Evolutionary conservation across 352 stramenopile species (phyloP).

Genomic region (Globisporangium apiculatum): DNA sequence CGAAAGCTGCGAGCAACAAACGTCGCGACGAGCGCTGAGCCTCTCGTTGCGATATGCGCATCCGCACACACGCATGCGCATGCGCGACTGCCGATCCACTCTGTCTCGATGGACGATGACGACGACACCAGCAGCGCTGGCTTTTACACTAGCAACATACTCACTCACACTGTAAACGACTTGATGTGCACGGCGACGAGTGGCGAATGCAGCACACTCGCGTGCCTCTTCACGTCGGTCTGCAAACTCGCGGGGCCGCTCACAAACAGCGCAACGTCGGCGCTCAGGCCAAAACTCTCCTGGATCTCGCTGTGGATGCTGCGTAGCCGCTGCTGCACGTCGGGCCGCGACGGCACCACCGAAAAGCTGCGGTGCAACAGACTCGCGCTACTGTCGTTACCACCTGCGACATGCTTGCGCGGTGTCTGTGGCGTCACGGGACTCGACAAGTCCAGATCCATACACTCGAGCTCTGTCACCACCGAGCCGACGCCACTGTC

Average conservation of each 20-base stretch:
- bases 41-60: too few species aligned
- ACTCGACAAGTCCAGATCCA: conserved; percentile 22
- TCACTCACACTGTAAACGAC: conserved; percentile 35
- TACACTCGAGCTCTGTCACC: conserved; percentile 37
- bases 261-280: conserved; percentile 34
- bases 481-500: conserved; percentile 18
- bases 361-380: conserved; percentile 19
- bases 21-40: too few species aligned
- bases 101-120: too few species aligned
- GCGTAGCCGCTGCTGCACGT: conserved; percentile 23
- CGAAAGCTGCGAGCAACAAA: too few species aligned
- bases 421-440: conserved; percentile 29
- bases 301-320: conserved; percentile 39
- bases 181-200: conserved; percentile 36
- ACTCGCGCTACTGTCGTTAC: neutral
- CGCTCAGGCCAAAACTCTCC: conserved; percentile 36
- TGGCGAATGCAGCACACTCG: conserved; percentile 24
- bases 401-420: conserved; percentile 16
- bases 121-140: too few species aligned
- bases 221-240: conserved; percentile 19
- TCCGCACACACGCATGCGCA: too few species aligned
- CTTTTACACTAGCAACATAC: too few species aligned
- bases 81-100: too few species aligned
- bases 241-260: conserved; percentile 38
- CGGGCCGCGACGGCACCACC: conserved; percentile 31